Evolutionary conservation across 1,284 basidiomycete genomes (phyloP), one percentile per base, ranked within the genome.

Genomic region (Golubevia pallescens): DNA sequence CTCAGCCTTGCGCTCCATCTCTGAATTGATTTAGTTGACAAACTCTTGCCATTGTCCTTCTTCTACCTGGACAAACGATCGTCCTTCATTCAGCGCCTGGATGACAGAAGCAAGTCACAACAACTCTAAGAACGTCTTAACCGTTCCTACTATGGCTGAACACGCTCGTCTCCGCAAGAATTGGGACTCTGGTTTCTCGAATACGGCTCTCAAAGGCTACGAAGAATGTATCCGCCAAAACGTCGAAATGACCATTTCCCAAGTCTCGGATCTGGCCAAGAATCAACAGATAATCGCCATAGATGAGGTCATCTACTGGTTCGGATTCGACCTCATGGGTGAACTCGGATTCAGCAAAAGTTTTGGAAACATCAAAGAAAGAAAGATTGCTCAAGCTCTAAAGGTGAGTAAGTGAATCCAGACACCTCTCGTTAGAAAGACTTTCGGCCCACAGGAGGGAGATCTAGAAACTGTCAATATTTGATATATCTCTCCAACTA

Each of bases 321-420:
- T 65, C 69, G 64, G 66, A 20, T 74, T 69, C 24, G 71, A 74
- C 20, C 66, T 74, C 58, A 74, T 74, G 71, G 58, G 60, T 1
- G 61, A 62, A 28, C 57, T 66, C 13, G 73, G 73, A 2, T 73
- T 74, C 16, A 66, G 52, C 10, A 61, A 62, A 10, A 64, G 68
- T 13, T 74, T 73, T 42, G 67, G 67, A 48, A 48, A 48, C 60
- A 32, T 74, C 32, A 57, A 74, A 6, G 48, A 62, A 1, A 70
- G 65, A 1, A 66, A 67, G 55, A 54, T 68, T 28, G 66, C 60
- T 6, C 52, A 73, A 0, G 63, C 60, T 48, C 67, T 74, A 53
- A 48, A 48, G 42, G 42, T 48, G 42, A 48, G 42, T 16, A 48
- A 48, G 16, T 48, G 28, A 28, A 28, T 28, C 28, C 28, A 28